A percentile compares a stretch with the other conserved stretches of the same genome.
phyloP scores from a whole-genome alignment of 345 rosid species.

The Citrus unshiu region DNA sequence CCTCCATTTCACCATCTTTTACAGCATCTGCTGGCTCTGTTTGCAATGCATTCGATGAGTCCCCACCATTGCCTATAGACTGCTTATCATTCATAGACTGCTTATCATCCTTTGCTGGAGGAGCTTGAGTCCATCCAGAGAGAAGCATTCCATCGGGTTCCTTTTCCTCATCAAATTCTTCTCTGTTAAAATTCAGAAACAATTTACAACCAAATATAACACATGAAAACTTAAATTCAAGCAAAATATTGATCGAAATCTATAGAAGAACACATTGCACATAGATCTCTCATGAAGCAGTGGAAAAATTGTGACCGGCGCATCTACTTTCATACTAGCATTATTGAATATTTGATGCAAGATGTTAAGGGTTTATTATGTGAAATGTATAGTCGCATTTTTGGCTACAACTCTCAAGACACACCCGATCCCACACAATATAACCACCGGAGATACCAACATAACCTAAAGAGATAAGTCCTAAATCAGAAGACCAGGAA shows the following conservation, averaged over 20 bases:
- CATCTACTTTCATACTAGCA: not conserved
- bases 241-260: not conserved
- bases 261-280: not conserved
- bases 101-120: constrained; percentile 33
- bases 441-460: not conserved
- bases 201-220: constrained; percentile 3
- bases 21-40: constrained; percentile 17
- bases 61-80: constrained; percentile 43
- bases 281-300: not conserved
- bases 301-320: not conserved
- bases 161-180: constrained; percentile 88
- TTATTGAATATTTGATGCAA: not conserved
- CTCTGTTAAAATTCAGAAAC: constrained; percentile 41
- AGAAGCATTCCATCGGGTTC: constrained; percentile 98
- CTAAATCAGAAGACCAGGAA: not conserved
- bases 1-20: constrained; percentile 23
- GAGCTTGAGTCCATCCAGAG: constrained; percentile 75
- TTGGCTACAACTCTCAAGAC: not conserved
- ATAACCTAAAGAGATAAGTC: not conserved
- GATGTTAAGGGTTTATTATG: not conserved
- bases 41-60: constrained; percentile 45
- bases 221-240: not conserved
- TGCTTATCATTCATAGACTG: constrained; percentile 29
- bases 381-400: not conserved
- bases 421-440: not conserved